Percentiles rank a stretch among this genome's conserved stretches.
Conservation (phyloP, 768 basidiomycete species). For the Fomitopsis serialis region DNA sequence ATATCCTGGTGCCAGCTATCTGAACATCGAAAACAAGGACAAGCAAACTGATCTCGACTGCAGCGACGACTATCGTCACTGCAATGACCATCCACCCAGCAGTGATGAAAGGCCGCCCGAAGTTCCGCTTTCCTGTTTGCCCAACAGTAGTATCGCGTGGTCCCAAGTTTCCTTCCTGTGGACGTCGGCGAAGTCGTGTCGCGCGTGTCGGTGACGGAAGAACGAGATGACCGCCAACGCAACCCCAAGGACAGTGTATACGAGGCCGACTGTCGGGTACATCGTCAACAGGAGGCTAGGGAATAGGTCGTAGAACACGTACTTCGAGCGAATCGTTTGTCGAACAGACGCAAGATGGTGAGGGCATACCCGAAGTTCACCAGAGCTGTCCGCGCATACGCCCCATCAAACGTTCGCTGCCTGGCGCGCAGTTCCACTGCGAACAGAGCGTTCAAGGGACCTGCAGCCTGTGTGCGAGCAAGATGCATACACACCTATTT, state of each 20-base stretch:
- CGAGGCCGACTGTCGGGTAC: constrained; percentile 43
- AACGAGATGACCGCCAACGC: constrained; percentile 55
- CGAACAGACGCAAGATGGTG: constrained; percentile 76
- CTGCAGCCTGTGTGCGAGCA: background rate
- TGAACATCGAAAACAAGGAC: constrained; percentile 50
- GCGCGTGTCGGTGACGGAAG: constrained; percentile 58
- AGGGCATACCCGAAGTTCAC: constrained; percentile 70
- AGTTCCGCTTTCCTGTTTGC: constrained; percentile 55
- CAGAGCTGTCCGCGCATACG: constrained; percentile 73
- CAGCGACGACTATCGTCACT: constrained; percentile 54
- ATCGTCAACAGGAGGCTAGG: background rate
- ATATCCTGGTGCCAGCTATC: background rate
- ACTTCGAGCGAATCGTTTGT: constrained; percentile 69
- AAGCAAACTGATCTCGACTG: constrained; percentile 61
- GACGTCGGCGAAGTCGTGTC: constrained; percentile 74
- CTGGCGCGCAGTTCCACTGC: constrained; percentile 69
- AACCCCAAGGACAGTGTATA: constrained; percentile 60
- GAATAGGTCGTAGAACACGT: constrained; percentile 20
- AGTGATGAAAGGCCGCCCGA: constrained; percentile 75
- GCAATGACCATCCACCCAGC: constrained; percentile 71
- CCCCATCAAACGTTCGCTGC: constrained; percentile 79
- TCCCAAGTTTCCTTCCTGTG: constrained; percentile 14
- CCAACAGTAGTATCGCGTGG: constrained; percentile 51
- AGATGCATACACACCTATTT: constrained; percentile 19
- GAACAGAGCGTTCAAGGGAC: background rate